Evolutionary conservation across 2,329 filamentous ascomycete species (phyloP).

Genomic region (Stenocarpella maydis): DNA sequence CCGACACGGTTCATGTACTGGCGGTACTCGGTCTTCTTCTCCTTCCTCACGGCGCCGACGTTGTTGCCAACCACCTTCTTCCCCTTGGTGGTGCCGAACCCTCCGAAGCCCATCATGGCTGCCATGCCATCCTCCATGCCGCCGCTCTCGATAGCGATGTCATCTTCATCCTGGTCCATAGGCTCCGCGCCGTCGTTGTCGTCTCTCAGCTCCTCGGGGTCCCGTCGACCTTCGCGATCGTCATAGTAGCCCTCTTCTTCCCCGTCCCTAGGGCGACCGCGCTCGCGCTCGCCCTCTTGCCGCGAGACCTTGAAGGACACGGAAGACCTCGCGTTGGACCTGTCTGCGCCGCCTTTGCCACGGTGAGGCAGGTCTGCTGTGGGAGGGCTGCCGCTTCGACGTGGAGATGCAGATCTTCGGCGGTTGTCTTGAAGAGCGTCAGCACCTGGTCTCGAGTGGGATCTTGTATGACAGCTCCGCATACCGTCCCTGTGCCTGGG

Average conservation of each 20-base stretch:
- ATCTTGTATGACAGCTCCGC: background rate
- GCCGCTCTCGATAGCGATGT: slow-evolving; percentile 68
- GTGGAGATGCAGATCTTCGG: slow-evolving; percentile 51
- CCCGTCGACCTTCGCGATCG: slow-evolving; percentile 32
- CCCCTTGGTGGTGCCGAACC: slow-evolving; percentile 86
- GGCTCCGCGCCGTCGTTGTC: slow-evolving; percentile 38
- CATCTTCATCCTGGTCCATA: slow-evolving; percentile 54
- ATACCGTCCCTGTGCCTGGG: slow-evolving; percentile 31
- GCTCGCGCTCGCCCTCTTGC: slow-evolving; percentile 40
- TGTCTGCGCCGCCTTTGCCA: slow-evolving; percentile 40
- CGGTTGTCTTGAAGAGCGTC: slow-evolving; percentile 38
- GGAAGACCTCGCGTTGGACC: slow-evolving; percentile 34
- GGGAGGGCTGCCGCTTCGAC: slow-evolving; percentile 37
- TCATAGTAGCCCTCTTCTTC: slow-evolving; percentile 37
- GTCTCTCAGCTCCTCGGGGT: background rate
- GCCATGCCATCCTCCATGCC: slow-evolving; percentile 74
- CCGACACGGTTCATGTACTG: slow-evolving; percentile 95
- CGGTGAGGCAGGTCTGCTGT: slow-evolving; percentile 47
- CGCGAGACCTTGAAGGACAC: slow-evolving; percentile 50
- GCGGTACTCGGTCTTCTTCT: slow-evolving; percentile 93
- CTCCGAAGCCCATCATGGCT: slow-evolving; percentile 88
- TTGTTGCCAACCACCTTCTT: slow-evolving; percentile 90
- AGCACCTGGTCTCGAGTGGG: background rate
- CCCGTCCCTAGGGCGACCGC: slow-evolving; percentile 36
- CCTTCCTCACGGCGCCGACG: slow-evolving; percentile 82